phyloP scores from a whole-genome alignment of 371 early-diverging fungal genomes.

The Circinella minor region DNA sequence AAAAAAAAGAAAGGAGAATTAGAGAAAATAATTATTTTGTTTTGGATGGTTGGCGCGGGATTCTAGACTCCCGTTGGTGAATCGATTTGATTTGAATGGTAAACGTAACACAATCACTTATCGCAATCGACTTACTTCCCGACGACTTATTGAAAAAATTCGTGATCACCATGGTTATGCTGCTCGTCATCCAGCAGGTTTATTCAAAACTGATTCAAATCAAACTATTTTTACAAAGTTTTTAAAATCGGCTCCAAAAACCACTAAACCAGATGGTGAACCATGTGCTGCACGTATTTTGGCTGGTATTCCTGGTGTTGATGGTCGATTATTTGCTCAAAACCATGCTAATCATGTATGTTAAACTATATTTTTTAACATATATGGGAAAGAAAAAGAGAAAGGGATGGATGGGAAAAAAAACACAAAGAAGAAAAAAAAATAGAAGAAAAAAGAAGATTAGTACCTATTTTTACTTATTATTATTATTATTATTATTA shows the following conservation, averaged over 20 bases:
- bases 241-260: conserved; percentile 52
- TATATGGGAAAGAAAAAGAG: not conserved
- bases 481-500: conserved; percentile 13
- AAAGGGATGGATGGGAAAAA: not conserved
- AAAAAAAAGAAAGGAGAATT: not conserved
- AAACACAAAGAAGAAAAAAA: not conserved
- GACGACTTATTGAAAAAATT: conserved; percentile 64
- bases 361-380: not conserved
- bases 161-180: conserved; percentile 70
- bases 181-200: conserved; percentile 64
- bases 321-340: conserved; percentile 62
- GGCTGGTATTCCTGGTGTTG: conserved; percentile 55
- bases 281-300: conserved; percentile 63
- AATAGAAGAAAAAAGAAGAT: not conserved
- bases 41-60: not conserved
- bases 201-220: conserved; percentile 69
- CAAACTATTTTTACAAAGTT: conserved; percentile 64
- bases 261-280: conserved; percentile 57
- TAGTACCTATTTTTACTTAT: no score
- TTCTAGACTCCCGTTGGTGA: conserved; percentile 57
- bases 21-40: no score
- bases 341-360: conserved; percentile 65
- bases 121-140: conserved; percentile 63
- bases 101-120: conserved; percentile 58
- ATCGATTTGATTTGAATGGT: conserved; percentile 65